A percentile compares a stretch with the other conserved stretches of the same genome.
These are phyloP conservation scores for Hanseniaspora jakobsenii DNA, from an alignment of 805 yeast species.

Conservation along the genomic window DNA sequence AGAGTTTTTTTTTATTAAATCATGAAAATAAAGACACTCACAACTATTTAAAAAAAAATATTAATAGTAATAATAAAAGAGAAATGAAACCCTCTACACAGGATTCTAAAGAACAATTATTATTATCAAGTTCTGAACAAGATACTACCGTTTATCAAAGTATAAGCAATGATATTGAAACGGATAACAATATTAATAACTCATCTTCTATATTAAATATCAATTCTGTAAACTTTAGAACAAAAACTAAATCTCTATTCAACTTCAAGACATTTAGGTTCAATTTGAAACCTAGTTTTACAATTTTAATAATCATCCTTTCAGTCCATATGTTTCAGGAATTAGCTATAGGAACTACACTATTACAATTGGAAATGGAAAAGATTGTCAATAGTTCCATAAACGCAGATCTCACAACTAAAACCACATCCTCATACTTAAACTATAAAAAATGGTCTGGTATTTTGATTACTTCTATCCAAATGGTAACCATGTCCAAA, in stretches of 20 bases:
- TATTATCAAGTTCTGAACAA: no score
- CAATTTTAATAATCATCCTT: not conserved
- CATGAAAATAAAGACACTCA: no score
- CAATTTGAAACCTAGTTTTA: conserved; percentile 2
- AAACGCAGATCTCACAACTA: not conserved
- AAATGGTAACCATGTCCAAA: conserved; percentile 2
- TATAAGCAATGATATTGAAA: no score
- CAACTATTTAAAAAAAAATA: no score
- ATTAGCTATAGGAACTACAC: not conserved
- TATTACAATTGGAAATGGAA: conserved; percentile 5
- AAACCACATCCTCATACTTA: not conserved
- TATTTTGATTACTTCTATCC: not conserved
- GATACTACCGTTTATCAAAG: no score
- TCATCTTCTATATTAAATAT: no score
- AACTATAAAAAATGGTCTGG: conserved; percentile 13
- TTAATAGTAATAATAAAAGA: no score
- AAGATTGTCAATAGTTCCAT: not conserved
- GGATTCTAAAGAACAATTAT: no score
- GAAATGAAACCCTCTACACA: no score
- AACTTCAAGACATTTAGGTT: conserved; percentile 6
- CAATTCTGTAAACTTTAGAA: no score
- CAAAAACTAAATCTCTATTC: not conserved
- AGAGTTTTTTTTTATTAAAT: no score
- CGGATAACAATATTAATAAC: no score
- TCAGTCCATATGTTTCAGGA: not conserved